A percentile compares a stretch with the other conserved stretches of the same genome.
phyloP scores from a whole-genome alignment of 257 asterid species.

The Solanum acaule region DNA sequence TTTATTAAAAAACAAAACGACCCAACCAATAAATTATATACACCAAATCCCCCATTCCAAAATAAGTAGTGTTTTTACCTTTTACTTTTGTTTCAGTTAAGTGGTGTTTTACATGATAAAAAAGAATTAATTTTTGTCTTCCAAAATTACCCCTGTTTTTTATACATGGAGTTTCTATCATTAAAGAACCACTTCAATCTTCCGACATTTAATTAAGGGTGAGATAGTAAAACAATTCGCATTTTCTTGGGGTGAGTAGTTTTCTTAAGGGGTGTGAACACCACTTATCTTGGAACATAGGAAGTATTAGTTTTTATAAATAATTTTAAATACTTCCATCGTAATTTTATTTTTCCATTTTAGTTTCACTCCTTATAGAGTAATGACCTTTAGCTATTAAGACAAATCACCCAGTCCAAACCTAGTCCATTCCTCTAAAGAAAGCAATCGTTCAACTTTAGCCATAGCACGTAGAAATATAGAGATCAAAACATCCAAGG shows the following conservation, averaged over 20 bases:
- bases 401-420: background rate
- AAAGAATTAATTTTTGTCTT: background rate
- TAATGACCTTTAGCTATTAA: background rate
- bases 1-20: background rate
- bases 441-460: background rate
- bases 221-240: background rate
- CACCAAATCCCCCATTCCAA: background rate
- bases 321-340: background rate
- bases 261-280: background rate
- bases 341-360: background rate
- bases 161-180: background rate
- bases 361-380: background rate
- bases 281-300: background rate
- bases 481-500: background rate
- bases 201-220: background rate
- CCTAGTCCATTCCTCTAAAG: background rate
- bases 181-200: background rate
- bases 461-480: background rate
- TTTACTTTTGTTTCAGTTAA: background rate
- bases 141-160: background rate
- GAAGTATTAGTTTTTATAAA: background rate
- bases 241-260: background rate
- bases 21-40: background rate
- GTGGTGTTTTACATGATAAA: background rate
- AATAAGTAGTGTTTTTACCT: background rate